Conservation (phyloP, 164 flowering plant genomes). For the Hamamelis virginiana region DNA sequence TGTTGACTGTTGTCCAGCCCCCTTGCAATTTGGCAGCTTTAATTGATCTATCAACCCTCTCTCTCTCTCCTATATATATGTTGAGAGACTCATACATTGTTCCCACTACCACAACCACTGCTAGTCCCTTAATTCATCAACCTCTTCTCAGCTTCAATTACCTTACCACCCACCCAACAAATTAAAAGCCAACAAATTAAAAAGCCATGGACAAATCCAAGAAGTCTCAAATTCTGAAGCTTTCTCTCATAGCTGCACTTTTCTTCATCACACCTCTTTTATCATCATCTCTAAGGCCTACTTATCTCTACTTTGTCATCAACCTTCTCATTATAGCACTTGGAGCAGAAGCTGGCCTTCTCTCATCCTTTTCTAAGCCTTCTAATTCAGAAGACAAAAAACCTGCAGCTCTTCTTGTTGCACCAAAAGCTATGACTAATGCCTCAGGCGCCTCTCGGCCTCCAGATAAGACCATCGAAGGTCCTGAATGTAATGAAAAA, state of each 20-base stretch:
- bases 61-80: too few species aligned
- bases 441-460: slow-evolving; percentile 10
- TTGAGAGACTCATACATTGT: too few species aligned
- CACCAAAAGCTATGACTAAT: slow-evolving; percentile 10
- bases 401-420: neutral
- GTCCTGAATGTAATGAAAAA: neutral
- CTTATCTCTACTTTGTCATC: slow-evolving; percentile 62
- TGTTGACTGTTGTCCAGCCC: too few species aligned
- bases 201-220: slow-evolving; percentile 41
- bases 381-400: slow-evolving; percentile 34
- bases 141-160: too few species aligned
- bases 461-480: neutral
- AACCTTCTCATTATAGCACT: slow-evolving; percentile 65
- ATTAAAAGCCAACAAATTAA: too few species aligned
- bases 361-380: slow-evolving; percentile 37
- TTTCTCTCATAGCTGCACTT: slow-evolving; percentile 43
- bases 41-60: too few species aligned
- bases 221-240: slow-evolving; percentile 42
- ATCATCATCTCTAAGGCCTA: slow-evolving; percentile 50
- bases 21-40: too few species aligned
- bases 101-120: too few species aligned
- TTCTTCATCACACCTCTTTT: slow-evolving; percentile 58
- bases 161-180: too few species aligned
- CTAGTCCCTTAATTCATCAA: too few species aligned
- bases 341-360: slow-evolving; percentile 71